Conservation (phyloP, 495 filamentous ascomycete genomes). For the Podospora australis region DNA sequence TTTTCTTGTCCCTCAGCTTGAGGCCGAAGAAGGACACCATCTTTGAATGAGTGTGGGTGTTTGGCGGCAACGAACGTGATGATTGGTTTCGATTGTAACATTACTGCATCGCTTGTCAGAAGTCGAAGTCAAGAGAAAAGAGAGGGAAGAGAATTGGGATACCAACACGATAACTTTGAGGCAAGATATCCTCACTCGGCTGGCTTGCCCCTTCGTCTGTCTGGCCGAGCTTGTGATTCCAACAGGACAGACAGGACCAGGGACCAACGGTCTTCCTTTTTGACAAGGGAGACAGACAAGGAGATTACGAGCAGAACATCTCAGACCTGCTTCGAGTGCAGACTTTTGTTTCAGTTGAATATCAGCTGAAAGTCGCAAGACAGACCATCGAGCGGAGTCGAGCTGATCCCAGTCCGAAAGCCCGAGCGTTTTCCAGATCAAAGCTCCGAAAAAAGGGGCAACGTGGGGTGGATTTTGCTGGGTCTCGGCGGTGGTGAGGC, state of each 20-base stretch:
- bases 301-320: not conserved
- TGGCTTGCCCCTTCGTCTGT: too few species aligned
- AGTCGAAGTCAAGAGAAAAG: too few species aligned
- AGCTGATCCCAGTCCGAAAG: not conserved
- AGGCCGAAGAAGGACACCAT: constrained; percentile 48
- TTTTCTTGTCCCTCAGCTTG: constrained; percentile 44
- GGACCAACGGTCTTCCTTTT: too few species aligned
- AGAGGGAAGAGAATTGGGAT: too few species aligned
- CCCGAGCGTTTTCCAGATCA: constrained; percentile 1
- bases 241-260: too few species aligned
- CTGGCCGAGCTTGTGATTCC: too few species aligned
- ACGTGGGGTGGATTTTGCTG: not conserved
- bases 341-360: not conserved
- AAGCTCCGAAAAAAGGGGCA: constrained; percentile 3
- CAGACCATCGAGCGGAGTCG: too few species aligned
- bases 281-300: too few species aligned
- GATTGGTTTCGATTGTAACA: constrained; percentile 10
- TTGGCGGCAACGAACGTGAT: too few species aligned
- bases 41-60: too few species aligned
- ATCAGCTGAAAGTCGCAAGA: not conserved
- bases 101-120: constrained; percentile 12
- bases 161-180: too few species aligned
- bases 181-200: not conserved
- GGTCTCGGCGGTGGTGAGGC: not conserved
- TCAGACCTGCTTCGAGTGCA: not conserved